Percentiles rank a stretch among this genome's conserved stretches.
Conservation (phyloP, 2,329 filamentous ascomycete genomes). For the Curvularia eragrostidis region DNA sequence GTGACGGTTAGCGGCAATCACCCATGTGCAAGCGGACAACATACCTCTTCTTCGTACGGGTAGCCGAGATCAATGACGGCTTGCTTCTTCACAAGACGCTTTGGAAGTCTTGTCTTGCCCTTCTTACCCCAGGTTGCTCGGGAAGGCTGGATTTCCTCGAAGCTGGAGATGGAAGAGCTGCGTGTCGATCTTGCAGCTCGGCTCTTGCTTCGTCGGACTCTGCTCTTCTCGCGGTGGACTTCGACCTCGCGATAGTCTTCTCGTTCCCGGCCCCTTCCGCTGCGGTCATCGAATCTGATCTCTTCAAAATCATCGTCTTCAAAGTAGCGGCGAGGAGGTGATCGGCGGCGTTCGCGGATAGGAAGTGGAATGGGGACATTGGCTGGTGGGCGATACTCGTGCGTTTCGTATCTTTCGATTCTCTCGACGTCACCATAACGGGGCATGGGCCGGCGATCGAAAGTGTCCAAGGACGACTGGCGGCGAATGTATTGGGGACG, state of each 20-base stretch:
- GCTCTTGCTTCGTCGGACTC: constrained; percentile 38
- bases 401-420: constrained; percentile 24
- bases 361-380: constrained; percentile 75
- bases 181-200: constrained; percentile 40
- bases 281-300: constrained; percentile 54
- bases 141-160: constrained; percentile 48
- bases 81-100: constrained; percentile 76
- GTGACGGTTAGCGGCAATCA: constrained; percentile 36
- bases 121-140: constrained; percentile 59
- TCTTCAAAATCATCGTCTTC: constrained; percentile 73
- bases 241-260: constrained; percentile 60
- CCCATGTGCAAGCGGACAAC: constrained; percentile 28
- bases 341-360: constrained; percentile 56
- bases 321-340: constrained; percentile 61
- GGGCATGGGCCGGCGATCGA: constrained; percentile 74
- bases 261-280: constrained; percentile 33
- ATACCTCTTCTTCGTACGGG: constrained; percentile 83
- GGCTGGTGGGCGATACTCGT: constrained; percentile 68
- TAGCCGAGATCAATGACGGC: constrained; percentile 86
- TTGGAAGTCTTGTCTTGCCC: constrained; percentile 88
- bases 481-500: constrained; percentile 76
- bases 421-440: constrained; percentile 64
- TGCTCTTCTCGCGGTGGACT: constrained; percentile 55
- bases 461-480: constrained; percentile 89
- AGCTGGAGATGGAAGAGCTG: constrained; percentile 53